phyloP scores from a whole-genome alignment of 169 alveolate genomes.

The Eimeria sp. region DNA sequence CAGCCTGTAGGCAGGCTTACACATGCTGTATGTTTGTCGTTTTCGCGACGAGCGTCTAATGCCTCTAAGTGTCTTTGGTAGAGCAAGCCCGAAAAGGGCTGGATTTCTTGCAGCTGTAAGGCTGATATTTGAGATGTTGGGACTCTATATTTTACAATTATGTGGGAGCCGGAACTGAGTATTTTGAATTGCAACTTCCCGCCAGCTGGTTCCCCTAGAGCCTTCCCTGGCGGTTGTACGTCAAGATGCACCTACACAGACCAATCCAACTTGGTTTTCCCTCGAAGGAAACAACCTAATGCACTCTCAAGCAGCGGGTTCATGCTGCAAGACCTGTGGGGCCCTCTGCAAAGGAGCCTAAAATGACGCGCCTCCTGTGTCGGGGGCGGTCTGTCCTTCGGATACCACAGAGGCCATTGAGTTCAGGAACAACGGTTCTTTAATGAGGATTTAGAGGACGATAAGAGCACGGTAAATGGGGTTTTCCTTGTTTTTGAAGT shows the following conservation, averaged over 20 bases:
- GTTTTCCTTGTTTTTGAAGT: not conserved
- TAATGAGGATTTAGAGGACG: not conserved
- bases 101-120: not conserved
- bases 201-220: not conserved
- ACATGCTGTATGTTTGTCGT: not conserved
- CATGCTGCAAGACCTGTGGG: not conserved
- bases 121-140: not conserved
- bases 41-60: not conserved
- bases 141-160: not conserved
- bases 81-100: not conserved
- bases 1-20: not conserved
- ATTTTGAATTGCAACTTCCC: not conserved
- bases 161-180: not conserved
- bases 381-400: not conserved
- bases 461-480: not conserved
- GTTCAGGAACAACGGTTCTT: not conserved
- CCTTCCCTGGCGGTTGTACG: not conserved
- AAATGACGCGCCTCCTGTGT: not conserved
- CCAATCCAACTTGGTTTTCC: not conserved
- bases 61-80: not conserved
- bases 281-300: not conserved
- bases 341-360: not conserved
- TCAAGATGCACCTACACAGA: not conserved
- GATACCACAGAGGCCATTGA: not conserved
- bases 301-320: not conserved